Conservation (phyloP, 2,329 filamentous ascomycete genomes). For the Metarhizium sp. region DNA sequence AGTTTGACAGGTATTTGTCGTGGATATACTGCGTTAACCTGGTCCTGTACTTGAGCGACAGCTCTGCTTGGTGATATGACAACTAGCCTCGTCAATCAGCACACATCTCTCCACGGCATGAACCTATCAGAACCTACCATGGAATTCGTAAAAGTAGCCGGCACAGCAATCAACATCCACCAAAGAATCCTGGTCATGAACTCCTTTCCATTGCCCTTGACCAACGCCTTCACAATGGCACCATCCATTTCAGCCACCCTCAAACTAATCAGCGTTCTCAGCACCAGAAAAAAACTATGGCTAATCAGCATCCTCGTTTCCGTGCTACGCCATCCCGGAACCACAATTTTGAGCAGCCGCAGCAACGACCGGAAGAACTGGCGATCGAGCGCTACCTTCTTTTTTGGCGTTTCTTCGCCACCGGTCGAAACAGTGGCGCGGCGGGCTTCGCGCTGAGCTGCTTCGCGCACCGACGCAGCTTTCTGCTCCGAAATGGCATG, state of each 20-base stretch:
- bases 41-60: conserved; percentile 86
- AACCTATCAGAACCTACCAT: conserved; percentile 55
- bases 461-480: conserved; percentile 63
- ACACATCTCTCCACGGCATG: not conserved
- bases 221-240: conserved; percentile 80
- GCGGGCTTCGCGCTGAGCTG: conserved; percentile 40
- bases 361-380: conserved; percentile 71
- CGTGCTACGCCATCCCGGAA: conserved; percentile 83
- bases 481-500: conserved; percentile 91
- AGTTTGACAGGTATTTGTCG: conserved; percentile 89
- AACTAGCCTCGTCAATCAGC: conserved; percentile 44
- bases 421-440: conserved; percentile 38
- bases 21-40: conserved; percentile 92
- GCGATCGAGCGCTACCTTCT: conserved; percentile 86
- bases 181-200: conserved; percentile 83
- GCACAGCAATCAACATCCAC: conserved; percentile 98
- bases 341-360: conserved; percentile 72
- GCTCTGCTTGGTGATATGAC: conserved; percentile 91
- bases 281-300: conserved; percentile 86
- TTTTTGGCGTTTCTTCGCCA: conserved; percentile 37
- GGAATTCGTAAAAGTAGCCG: conserved; percentile 95
- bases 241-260: conserved; percentile 97
- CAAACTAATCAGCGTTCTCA: conserved; percentile 84
- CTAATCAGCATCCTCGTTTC: conserved; percentile 79
- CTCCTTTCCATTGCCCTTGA: conserved; percentile 82